phyloP scores from a whole-genome alignment of 805 yeast genomes.

The Candida golubevii region DNA sequence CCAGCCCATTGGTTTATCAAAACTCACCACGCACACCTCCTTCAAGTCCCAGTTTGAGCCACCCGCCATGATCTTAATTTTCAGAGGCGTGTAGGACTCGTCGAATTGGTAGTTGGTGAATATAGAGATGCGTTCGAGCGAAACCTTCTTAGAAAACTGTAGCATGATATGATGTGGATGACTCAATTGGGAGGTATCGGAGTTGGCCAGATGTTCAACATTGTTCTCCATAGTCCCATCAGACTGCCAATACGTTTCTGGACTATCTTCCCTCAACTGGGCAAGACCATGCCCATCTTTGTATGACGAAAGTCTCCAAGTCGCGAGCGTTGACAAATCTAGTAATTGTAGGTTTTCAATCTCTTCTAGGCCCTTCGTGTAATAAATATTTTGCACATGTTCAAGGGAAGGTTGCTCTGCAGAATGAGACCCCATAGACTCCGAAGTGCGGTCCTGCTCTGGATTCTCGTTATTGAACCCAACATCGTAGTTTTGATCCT shows the following conservation, averaged over 20 bases:
- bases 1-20: slow-evolving; percentile 78
- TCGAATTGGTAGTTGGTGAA: slow-evolving; percentile 70
- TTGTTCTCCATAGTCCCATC: slow-evolving; percentile 59
- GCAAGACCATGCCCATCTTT: slow-evolving; percentile 70
- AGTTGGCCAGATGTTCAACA: slow-evolving; percentile 20
- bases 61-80: slow-evolving; percentile 63
- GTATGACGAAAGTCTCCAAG: slow-evolving; percentile 77
- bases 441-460: slow-evolving; percentile 4
- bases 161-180: slow-evolving; percentile 82
- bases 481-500: background rate
- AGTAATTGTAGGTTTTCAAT: slow-evolving; percentile 55
- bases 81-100: slow-evolving; percentile 89
- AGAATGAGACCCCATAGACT: slow-evolving; percentile 6
- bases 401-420: slow-evolving; percentile 33
- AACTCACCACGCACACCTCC: slow-evolving; percentile 56
- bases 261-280: slow-evolving; percentile 70
- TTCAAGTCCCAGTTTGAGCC: slow-evolving; percentile 70
- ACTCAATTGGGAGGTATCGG: slow-evolving; percentile 34
- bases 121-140: slow-evolving; percentile 61
- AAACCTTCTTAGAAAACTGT: slow-evolving; percentile 74
- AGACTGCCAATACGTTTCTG: slow-evolving; percentile 85
- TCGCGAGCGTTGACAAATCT: slow-evolving; percentile 77
- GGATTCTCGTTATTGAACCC: slow-evolving; percentile 5
- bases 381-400: slow-evolving; percentile 38
- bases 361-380: slow-evolving; percentile 46